phyloP scores from a whole-genome alignment of 805 yeast genomes.

The Saccharomyces jurei region DNA sequence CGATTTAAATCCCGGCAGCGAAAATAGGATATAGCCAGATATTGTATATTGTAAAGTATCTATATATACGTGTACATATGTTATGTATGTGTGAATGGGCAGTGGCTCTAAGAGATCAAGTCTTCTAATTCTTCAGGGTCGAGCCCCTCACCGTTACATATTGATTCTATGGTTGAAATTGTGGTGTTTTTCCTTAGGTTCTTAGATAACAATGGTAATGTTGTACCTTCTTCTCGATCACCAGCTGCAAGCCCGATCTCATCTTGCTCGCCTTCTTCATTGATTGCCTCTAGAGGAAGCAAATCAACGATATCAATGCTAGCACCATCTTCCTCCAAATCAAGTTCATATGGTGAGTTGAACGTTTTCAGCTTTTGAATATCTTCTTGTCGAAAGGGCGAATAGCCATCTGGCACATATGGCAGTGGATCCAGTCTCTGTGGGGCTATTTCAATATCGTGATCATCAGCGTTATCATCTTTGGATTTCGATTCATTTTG shows the following conservation, averaged over 20 bases:
- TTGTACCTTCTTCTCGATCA: conserved; percentile 10
- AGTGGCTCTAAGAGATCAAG: conserved; percentile 6
- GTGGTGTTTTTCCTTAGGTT: neutral
- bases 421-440: conserved; percentile 32
- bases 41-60: neutral
- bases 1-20: neutral
- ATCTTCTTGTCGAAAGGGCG: conserved; percentile 33
- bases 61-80: neutral
- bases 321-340: conserved; percentile 6
- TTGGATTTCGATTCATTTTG: conserved; percentile 6
- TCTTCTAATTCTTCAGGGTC: conserved; percentile 19
- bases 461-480: conserved; percentile 24
- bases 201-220: neutral
- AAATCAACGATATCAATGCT: conserved; percentile 3
- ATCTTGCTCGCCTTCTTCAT: conserved; percentile 19
- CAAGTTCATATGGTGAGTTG: conserved; percentile 14
- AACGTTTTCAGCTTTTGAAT: conserved; percentile 19
- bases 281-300: conserved; percentile 3
- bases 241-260: conserved; percentile 1
- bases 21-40: neutral
- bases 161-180: conserved; percentile 11
- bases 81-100: neutral
- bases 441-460: conserved; percentile 45
- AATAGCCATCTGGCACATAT: conserved; percentile 39
- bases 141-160: conserved; percentile 22